phyloP scores from a whole-genome alignment of 352 stramenopile genomes.

The Globisporangium alternatum region DNA sequence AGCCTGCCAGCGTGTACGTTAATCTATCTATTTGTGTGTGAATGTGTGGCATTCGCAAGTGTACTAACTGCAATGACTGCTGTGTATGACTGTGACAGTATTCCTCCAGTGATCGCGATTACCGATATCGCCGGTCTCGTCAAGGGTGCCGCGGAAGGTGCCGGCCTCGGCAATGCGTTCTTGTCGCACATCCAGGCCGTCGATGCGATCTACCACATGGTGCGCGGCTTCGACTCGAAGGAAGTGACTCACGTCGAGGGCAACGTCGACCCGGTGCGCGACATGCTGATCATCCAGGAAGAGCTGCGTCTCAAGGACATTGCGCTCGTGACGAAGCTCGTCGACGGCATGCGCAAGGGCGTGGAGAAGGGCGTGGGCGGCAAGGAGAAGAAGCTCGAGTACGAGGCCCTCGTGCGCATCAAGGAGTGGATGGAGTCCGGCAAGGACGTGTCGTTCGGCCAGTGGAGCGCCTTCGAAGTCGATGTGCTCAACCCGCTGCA shows the following conservation, averaged over 20 bases:
- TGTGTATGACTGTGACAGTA: too few relatives aligned
- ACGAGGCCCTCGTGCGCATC: slow-evolving; percentile 80
- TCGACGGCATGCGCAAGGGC: slow-evolving; percentile 82
- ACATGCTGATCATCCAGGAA: slow-evolving; percentile 99
- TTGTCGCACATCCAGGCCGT: slow-evolving; percentile 99
- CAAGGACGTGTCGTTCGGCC: slow-evolving; percentile 91
- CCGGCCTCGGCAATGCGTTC: slow-evolving; percentile 99
- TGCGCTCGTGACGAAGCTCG: slow-evolving; percentile 80
- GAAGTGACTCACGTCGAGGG: slow-evolving; percentile 99
- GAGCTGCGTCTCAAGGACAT: slow-evolving; percentile 98
- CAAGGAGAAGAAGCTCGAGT: slow-evolving; percentile 97
- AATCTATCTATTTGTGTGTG: too few relatives aligned
- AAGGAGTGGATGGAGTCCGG: slow-evolving; percentile 78
- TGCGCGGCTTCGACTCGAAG: slow-evolving; percentile 96
- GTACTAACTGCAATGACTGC: too few relatives aligned
- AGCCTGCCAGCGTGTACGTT: slow-evolving; percentile 90
- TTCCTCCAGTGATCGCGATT: slow-evolving; percentile 97
- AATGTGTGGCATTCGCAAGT: too few relatives aligned
- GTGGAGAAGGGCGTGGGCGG: slow-evolving; percentile 82
- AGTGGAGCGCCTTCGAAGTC: slow-evolving; percentile 87
- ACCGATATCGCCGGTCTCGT: slow-evolving; percentile 99
- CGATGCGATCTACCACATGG: slow-evolving; percentile 98
- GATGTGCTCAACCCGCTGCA: slow-evolving; percentile 92
- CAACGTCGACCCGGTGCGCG: slow-evolving; percentile 97
- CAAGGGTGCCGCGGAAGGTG: slow-evolving; percentile 95